Percentiles rank a stretch among this genome's conserved stretches.
Evolutionary conservation across 257 asterid genomes (phyloP).

Genomic region (Solanum dulcamara): DNA sequence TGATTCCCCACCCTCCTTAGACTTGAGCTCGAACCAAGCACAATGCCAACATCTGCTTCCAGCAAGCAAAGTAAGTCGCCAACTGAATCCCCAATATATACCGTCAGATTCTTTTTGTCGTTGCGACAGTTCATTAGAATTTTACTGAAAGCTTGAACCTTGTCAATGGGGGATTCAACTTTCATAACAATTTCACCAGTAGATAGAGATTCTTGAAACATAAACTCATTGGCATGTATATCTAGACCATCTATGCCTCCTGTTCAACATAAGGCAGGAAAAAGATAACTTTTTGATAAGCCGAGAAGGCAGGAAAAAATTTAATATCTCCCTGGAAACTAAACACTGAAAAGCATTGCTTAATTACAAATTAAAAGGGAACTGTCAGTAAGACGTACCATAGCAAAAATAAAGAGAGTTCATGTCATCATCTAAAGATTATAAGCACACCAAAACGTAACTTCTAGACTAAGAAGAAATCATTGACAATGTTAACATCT

Average conservation of each 20-base stretch:
- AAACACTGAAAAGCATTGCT: background rate
- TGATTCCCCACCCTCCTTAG: conserved; percentile 58
- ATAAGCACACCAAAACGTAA: background rate
- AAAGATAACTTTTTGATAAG: background rate
- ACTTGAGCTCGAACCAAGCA: conserved; percentile 73
- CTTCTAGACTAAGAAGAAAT: background rate
- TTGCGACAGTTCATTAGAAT: conserved; percentile 34
- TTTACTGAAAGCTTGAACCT: conserved; percentile 49
- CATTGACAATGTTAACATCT: background rate
- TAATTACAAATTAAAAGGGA: background rate
- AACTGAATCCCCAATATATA: conserved; percentile 88
- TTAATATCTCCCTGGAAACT: background rate
- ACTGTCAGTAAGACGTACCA: background rate
- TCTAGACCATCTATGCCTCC: conserved; percentile 48
- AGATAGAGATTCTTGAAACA: conserved; percentile 48
- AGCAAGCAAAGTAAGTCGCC: conserved; percentile 96
- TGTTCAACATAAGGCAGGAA: conserved; percentile 18
- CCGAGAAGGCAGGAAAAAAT: background rate
- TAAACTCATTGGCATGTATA: conserved; percentile 74
- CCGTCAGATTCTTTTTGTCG: conserved; percentile 37
- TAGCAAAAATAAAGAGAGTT: background rate
- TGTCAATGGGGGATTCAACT: conserved; percentile 80
- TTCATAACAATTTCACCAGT: conserved; percentile 62
- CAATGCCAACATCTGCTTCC: conserved; percentile 87
- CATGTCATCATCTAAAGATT: background rate